Conservation (phyloP, 352 stramenopile species). For the Pythium aphanidermatum region DNA sequence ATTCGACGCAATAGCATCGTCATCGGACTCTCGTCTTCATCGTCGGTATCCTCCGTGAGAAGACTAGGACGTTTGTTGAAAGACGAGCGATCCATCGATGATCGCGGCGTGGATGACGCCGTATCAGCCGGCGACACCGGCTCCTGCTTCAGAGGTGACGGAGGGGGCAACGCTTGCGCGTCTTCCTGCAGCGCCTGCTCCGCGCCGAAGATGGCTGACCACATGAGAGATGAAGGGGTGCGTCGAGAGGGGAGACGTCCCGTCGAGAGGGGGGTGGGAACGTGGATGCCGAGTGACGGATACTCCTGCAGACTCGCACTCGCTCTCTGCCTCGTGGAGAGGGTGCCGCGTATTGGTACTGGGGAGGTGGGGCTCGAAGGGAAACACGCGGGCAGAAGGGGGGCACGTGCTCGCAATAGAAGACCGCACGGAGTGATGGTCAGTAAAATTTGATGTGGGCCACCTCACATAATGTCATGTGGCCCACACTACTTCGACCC, state of each 20-base stretch:
- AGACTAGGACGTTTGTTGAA: slow-evolving; percentile 15
- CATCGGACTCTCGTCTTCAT: slow-evolving; percentile 43
- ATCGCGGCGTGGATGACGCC: slow-evolving; percentile 10
- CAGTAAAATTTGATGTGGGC: background rate
- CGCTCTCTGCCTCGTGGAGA: background rate
- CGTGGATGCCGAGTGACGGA: background rate
- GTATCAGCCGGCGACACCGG: slow-evolving; percentile 23
- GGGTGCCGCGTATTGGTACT: background rate
- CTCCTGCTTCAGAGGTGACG: slow-evolving; percentile 2
- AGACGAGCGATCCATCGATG: slow-evolving; percentile 9
- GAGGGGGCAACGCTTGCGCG: background rate
- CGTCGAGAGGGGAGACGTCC: background rate
- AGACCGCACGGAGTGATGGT: background rate
- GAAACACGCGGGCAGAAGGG: background rate
- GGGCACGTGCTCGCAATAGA: too few species aligned
- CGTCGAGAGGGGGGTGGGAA: background rate
- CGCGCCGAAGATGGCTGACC: slow-evolving; percentile 27
- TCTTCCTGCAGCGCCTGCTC: slow-evolving; percentile 18
- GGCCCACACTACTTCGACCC: background rate
- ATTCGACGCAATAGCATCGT: slow-evolving; percentile 71
- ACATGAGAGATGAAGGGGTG: slow-evolving; percentile 10
- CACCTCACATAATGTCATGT: slow-evolving; percentile 2
- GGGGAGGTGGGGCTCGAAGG: background rate
- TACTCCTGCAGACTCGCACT: background rate
- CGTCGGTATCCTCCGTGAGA: slow-evolving; percentile 13